These are phyloP conservation scores for Yarrowia yakushimensis DNA, from an alignment of 805 yeast genomes.

Conservation along the genomic window DNA sequence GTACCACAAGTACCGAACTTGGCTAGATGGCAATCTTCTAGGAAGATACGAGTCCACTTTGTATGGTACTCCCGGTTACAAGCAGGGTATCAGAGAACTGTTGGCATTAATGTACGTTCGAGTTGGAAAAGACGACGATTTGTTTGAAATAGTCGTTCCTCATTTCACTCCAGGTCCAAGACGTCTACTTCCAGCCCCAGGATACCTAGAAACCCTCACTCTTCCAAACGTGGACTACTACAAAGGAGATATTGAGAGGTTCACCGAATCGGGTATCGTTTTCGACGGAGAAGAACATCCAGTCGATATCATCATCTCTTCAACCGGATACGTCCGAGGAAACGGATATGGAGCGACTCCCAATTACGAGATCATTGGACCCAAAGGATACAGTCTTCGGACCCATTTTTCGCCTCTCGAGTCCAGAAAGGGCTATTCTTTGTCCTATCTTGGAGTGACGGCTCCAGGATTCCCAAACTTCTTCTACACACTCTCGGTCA, in stretches of 20 bases:
- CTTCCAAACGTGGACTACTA: conserved; percentile 27
- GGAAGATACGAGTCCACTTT: conserved; percentile 19
- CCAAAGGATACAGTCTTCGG: not conserved
- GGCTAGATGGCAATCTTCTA: conserved; percentile 26
- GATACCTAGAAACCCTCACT: conserved; percentile 28
- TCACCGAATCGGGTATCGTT: conserved; percentile 28
- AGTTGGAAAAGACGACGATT: conserved; percentile 24
- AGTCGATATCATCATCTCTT: conserved; percentile 20
- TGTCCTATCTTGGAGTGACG: conserved; percentile 19
- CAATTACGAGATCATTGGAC: conserved; percentile 3
- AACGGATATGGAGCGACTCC: conserved; percentile 18
- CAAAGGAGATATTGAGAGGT: conserved; percentile 23
- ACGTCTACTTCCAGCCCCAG: conserved; percentile 28
- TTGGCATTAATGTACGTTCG: conserved; percentile 21
- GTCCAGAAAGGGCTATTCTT: conserved; percentile 1
- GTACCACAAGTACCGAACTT: conserved; percentile 31
- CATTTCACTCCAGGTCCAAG: conserved; percentile 28
- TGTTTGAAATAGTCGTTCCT: conserved; percentile 29
- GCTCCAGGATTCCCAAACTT: conserved; percentile 25
- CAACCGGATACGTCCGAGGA: conserved; percentile 24
- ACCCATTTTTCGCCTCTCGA: not conserved
- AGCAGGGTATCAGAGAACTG: conserved; percentile 24
- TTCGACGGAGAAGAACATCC: conserved; percentile 26
- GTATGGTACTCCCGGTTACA: conserved; percentile 13
- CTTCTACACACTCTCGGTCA: conserved; percentile 23